Conservation (phyloP, 805 yeast genomes). For the Yarrowia deformans region DNA sequence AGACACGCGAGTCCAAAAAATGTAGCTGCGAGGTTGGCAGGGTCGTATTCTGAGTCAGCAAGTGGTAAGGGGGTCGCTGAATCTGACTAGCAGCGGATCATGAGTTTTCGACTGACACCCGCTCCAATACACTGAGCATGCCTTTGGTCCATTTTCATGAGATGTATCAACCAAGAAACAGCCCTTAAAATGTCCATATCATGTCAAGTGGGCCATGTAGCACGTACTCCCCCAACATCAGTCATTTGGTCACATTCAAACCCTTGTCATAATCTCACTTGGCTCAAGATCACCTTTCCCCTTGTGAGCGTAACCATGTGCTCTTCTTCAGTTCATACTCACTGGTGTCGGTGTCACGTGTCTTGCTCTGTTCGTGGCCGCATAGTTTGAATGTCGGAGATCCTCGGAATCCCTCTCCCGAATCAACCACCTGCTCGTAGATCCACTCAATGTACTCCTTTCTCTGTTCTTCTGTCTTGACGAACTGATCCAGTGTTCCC, state of each 20-base stretch:
- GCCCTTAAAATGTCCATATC: no score
- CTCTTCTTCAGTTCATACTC: neutral
- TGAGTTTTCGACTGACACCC: no score
- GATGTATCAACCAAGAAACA: no score
- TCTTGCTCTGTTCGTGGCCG: neutral
- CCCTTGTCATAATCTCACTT: no score
- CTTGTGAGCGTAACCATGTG: no score
- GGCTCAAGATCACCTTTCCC: neutral
- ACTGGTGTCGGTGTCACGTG: neutral
- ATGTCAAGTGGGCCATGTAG: no score
- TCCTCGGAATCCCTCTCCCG: conserved; percentile 64
- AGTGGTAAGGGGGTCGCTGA: neutral
- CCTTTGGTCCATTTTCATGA: no score
- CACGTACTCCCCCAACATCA: no score
- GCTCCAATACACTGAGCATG: no score
- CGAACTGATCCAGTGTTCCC: conserved; percentile 50
- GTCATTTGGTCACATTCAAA: no score
- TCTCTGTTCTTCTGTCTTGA: conserved; percentile 47
- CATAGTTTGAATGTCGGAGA: conserved; percentile 55
- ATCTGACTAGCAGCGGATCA: no score
- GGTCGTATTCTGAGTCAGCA: conserved; percentile 54
- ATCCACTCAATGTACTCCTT: conserved; percentile 54
- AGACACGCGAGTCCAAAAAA: conserved; percentile 72
- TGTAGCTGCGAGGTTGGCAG: conserved; percentile 76
- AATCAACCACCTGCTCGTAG: conserved; percentile 56